Percentiles rank a stretch among this genome's conserved stretches.
Conservation (phyloP, 495 filamentous ascomycete species). For the Hypoxylon trugodes region DNA sequence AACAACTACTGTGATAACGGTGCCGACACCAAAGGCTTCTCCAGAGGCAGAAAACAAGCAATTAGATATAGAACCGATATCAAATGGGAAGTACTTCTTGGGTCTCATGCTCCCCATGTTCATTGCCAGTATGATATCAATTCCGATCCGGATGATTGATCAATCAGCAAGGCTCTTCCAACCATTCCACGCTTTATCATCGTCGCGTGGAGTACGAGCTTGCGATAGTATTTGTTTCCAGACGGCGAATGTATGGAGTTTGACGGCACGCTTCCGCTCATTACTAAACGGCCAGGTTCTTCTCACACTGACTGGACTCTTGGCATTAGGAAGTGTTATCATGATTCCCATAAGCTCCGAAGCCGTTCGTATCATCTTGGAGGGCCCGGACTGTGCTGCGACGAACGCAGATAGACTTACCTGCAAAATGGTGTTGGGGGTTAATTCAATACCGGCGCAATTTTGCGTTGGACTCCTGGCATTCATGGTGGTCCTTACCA, state of each 20-base stretch:
- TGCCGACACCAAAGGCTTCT: constrained; percentile 21
- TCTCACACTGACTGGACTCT: constrained; percentile 35
- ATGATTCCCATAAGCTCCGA: constrained; percentile 40
- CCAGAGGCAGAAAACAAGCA: constrained; percentile 3
- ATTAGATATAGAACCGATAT: constrained; percentile 26
- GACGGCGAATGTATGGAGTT: constrained; percentile 27
- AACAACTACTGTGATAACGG: constrained; percentile 12
- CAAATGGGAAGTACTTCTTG: constrained; percentile 41
- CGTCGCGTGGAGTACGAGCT: constrained; percentile 32
- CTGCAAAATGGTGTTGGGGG: constrained; percentile 32
- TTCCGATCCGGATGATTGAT: constrained; percentile 43
- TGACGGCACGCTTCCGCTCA: constrained; percentile 22
- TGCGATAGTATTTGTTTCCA: constrained; percentile 40
- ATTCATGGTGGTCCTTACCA: constrained; percentile 25
- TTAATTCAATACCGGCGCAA: constrained; percentile 30
- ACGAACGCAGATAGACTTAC: constrained; percentile 1
- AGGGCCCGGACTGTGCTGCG: constrained; percentile 27
- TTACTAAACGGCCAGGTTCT: constrained; percentile 32
- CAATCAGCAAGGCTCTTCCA: constrained; percentile 46
- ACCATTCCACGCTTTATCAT: constrained; percentile 44
- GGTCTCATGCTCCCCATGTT: constrained; percentile 48
- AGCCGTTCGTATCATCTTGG: constrained; percentile 31
- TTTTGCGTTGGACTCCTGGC: constrained; percentile 34
- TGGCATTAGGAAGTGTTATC: constrained; percentile 33
- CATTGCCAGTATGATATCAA: constrained; percentile 40